Conservation (phyloP, 371 early-diverging fungal species). For the Batkoa obscura region DNA sequence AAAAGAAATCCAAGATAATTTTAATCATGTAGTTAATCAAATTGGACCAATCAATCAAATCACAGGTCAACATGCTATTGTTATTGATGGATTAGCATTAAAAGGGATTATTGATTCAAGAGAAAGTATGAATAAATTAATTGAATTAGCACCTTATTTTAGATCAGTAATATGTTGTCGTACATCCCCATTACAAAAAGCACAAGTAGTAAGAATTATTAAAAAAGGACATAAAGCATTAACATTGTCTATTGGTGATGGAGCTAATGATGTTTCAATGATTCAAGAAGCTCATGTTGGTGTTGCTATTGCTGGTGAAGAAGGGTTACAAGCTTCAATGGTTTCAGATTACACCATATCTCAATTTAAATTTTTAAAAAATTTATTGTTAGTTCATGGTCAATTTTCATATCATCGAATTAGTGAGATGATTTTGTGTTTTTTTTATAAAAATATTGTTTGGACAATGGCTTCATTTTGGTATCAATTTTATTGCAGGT, state of each 20-base stretch:
- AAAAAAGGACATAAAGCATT: conserved; percentile 46
- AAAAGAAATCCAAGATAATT: conserved; percentile 18
- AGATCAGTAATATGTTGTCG: conserved; percentile 88
- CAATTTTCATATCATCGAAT: conserved; percentile 79
- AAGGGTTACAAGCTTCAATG: conserved; percentile 80
- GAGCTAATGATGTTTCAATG: conserved; percentile 92
- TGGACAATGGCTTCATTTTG: conserved; percentile 69
- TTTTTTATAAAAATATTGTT: conserved; percentile 84
- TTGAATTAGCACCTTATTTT: conserved; percentile 60
- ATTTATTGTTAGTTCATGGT: conserved; percentile 67
- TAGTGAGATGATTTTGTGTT: conserved; percentile 72
- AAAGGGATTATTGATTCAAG: conserved; percentile 44
- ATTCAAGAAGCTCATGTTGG: conserved; percentile 91
- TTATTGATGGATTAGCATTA: conserved; percentile 85
- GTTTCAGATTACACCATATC: conserved; percentile 78
- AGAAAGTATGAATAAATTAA: conserved; percentile 32
- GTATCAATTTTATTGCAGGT: conserved; percentile 66
- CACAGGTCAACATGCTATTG: conserved; percentile 31
- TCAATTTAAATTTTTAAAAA: conserved; percentile 72
- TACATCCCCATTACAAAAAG: conserved; percentile 92
- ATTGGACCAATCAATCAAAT: conserved; percentile 7
- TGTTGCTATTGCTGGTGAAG: conserved; percentile 82
- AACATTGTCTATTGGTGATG: conserved; percentile 93
- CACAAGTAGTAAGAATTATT: conserved; percentile 84
- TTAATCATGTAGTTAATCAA: conserved; percentile 12